phyloP scores from a whole-genome alignment of 345 rosid genomes.

The Syzygium jambos region DNA sequence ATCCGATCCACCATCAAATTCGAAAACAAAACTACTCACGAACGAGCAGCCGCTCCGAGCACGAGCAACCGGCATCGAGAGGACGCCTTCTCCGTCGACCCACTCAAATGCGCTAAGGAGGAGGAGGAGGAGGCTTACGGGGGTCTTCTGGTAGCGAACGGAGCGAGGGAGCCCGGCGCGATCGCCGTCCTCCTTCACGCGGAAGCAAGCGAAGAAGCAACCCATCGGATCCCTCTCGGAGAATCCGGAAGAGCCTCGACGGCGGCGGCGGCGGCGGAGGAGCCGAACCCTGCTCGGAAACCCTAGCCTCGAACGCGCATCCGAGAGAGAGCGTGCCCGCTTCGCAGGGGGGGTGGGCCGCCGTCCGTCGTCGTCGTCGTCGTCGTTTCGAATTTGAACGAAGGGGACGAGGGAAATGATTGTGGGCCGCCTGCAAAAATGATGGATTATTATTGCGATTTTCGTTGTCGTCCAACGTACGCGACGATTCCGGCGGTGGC shows the following conservation, averaged over 20 bases:
- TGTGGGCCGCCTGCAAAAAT: neutral
- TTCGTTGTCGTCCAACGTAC: neutral
- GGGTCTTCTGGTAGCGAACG: constrained; percentile 14
- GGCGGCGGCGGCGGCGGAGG: too few species aligned
- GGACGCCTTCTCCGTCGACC: neutral
- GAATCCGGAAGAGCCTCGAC: neutral
- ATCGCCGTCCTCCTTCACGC: constrained; percentile 29
- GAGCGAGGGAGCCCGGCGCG: constrained; percentile 21
- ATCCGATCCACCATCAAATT: neutral
- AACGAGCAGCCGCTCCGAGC: neutral
- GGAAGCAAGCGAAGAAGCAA: constrained; percentile 74
- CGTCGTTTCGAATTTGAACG: constrained; percentile 29
- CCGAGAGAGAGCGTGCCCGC: neutral
- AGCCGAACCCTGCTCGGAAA: neutral
- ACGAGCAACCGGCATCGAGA: neutral
- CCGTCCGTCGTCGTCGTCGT: neutral
- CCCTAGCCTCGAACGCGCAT: neutral
- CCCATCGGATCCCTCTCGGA: constrained; percentile 38
- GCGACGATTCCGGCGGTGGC: neutral
- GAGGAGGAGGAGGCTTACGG: constrained; percentile 11
- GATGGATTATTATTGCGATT: neutral
- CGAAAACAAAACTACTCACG: neutral
- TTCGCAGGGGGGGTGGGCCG: too few species aligned
- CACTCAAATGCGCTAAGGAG: too few species aligned
- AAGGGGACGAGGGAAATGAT: constrained; percentile 26